Base-by-base conservation (phyloP, 2,329 filamentous ascomycete species). In the Fusarium sp. region DNA sequence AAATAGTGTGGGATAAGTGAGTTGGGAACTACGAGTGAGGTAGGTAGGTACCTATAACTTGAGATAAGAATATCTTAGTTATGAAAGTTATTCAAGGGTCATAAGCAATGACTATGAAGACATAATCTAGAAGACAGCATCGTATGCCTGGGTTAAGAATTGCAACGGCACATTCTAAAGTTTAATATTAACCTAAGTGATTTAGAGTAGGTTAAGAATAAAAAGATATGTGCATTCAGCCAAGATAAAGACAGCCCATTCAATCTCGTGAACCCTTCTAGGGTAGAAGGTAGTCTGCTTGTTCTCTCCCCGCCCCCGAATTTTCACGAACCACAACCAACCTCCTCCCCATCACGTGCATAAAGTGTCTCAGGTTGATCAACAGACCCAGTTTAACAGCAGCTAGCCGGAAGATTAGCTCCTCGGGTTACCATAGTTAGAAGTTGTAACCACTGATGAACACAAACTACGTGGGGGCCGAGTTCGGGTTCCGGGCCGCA, bases 401-500 rank as follows among this genome's bases (percentile, higher is more conserved):
- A 31, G 17, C 46, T 51, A 51, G 46, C 46, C 27, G 46, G 27
- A 51, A 29, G 46, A 51, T 51, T 29, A 29, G 46, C 46, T 51
- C 46, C 46, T 51, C 46, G 46, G 46, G 27, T 51, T 51, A 51
- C 46, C 46, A 51, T 11, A 51, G 24, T 51, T 29, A 51, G 46
- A 51, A 51, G 46, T 31, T n/a, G 16, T 31, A 24, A 17, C 24
- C 46, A n/a, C 44, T 5, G 49, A 20, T 33, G n/a, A 24, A 46
- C 16, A 20, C 29, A 33, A 35, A 24, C 46, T 51, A 51, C 46
- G 46, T 51, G 11, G 60, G 31, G 31, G 55, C 31, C 16, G 33
- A 36, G 35, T 20, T 57, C 61, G 57, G 57, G 36, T 60, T 60
- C 27, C 57, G 57, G 57, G 57, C 57, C 57, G 57, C 29, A 44